Conservation (phyloP, 176 grass and related monocot genomes). For the Paspalum notatum region DNA sequence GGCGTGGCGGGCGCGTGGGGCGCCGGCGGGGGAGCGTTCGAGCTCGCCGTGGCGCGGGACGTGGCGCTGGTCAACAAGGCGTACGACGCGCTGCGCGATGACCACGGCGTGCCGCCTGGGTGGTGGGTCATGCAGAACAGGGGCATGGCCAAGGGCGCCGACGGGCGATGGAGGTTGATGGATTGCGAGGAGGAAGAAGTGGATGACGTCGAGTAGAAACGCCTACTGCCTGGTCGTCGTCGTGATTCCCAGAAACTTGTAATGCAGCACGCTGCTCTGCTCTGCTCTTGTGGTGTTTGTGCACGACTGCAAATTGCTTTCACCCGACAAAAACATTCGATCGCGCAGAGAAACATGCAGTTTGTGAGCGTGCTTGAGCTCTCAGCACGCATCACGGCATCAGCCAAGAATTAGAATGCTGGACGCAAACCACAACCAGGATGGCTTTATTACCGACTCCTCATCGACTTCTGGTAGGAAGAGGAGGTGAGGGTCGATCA, state of each 20-base stretch:
- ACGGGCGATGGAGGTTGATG: conserved; percentile 51
- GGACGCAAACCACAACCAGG: no score
- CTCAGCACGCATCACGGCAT: no score
- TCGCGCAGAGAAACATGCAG: no score
- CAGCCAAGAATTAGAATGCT: no score
- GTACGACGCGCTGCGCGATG: conserved; percentile 49
- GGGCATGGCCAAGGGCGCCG: conserved; percentile 42
- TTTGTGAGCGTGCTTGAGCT: no score
- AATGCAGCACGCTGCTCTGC: no score
- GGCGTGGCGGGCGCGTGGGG: conserved; percentile 51
- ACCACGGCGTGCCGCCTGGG: conserved; percentile 42
- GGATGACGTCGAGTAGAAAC: neutral
- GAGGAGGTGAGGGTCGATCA: neutral
- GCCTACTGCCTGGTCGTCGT: no score
- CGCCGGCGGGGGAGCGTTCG: conserved; percentile 23
- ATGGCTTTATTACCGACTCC: no score
- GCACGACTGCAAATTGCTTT: no score
- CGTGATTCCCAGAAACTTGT: no score
- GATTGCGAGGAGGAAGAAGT: conserved; percentile 46
- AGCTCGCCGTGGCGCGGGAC: conserved; percentile 58
- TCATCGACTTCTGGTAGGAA: neutral
- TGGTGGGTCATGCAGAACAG: conserved; percentile 64
- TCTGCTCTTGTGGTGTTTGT: no score
- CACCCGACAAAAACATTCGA: no score
- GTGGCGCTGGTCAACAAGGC: conserved; percentile 65